These are phyloP conservation scores for Gynandropsis gynandra DNA, from an alignment of 345 rosid genomes.

Conservation along the genomic window DNA sequence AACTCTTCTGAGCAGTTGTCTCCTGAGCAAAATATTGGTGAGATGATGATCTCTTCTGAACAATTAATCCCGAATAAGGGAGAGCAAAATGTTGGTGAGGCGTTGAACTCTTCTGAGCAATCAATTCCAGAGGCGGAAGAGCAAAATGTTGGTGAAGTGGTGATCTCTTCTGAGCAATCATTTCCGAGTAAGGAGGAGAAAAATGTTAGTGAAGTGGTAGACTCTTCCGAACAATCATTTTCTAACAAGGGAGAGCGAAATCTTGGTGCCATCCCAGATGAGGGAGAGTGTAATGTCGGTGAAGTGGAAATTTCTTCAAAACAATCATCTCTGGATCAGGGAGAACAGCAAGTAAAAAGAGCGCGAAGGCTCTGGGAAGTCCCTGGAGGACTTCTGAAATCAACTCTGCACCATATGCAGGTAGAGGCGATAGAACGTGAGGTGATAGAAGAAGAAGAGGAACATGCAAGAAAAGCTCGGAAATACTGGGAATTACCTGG, in stretches of 20 bases:
- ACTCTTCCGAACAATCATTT: constrained; percentile 20
- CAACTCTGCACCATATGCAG: constrained; percentile 26
- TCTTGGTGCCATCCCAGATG: constrained; percentile 6
- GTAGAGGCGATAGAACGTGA: constrained; percentile 32
- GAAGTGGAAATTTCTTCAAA: not conserved
- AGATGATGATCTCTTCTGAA: too few relatives aligned
- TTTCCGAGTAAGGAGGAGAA: too few relatives aligned
- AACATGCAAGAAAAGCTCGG: constrained; percentile 27
- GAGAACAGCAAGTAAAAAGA: constrained; percentile 19
- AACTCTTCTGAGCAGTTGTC: not conserved
- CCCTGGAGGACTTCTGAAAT: constrained; percentile 18
- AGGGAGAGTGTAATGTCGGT: not conserved
- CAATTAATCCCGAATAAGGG: too few relatives aligned
- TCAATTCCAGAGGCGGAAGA: too few relatives aligned
- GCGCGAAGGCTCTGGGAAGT: constrained; percentile 16
- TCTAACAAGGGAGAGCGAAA: constrained; percentile 13
- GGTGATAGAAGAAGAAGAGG: constrained; percentile 31
- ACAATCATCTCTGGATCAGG: constrained; percentile 14
- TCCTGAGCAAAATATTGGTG: too few relatives aligned
- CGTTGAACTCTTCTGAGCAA: too few relatives aligned
- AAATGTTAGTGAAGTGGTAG: not conserved
- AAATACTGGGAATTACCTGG: constrained; percentile 32
- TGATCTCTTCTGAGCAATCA: too few relatives aligned
- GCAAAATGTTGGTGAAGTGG: too few relatives aligned
- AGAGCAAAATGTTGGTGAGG: too few relatives aligned